These are phyloP conservation scores for Acrodontium crateriforme DNA, from an alignment of 2,329 filamentous ascomycete species.

Conservation along the genomic window DNA sequence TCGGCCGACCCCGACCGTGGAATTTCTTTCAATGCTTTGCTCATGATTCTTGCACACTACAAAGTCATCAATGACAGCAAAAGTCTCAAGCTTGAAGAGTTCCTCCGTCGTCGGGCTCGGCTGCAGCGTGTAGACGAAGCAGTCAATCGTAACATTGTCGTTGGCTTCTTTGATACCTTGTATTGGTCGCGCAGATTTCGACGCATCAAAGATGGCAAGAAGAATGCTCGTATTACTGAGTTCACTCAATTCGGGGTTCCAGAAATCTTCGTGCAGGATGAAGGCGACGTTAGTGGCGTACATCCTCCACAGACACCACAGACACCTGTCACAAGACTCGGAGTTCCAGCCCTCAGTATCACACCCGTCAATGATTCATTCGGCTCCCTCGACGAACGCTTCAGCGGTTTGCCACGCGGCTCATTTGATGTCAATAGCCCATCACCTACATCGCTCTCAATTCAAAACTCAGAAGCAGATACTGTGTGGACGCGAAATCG, in stretches of 20 bases:
- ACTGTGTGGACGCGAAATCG: no score
- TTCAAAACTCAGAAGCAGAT: no score
- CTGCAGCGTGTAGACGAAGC: constrained; percentile 92
- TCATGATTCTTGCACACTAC: constrained; percentile 95
- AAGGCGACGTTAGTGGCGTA: constrained; percentile 37
- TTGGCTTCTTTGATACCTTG: constrained; percentile 90
- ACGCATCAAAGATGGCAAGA: constrained; percentile 57
- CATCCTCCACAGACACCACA: constrained; percentile 22
- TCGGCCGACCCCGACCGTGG: constrained; percentile 80
- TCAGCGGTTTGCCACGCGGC: background rate
- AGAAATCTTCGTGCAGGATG: constrained; percentile 79
- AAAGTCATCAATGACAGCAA: constrained; percentile 98
- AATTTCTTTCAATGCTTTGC: constrained; percentile 78
- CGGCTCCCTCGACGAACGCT: background rate
- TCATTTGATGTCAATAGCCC: no score
- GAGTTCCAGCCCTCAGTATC: constrained; percentile 19
- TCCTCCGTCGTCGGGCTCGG: constrained; percentile 74
- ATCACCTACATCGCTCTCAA: no score
- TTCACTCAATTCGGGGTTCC: constrained; percentile 73
- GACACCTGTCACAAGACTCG: no score
- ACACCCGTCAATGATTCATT: constrained; percentile 17
- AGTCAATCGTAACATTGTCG: constrained; percentile 75
- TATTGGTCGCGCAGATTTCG: constrained; percentile 80
- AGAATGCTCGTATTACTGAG: constrained; percentile 59
- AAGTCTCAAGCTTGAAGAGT: constrained; percentile 88